Conservation (phyloP, 225 moss, liverwort and hornwort genomes). For the Sphagnum contortum region DNA sequence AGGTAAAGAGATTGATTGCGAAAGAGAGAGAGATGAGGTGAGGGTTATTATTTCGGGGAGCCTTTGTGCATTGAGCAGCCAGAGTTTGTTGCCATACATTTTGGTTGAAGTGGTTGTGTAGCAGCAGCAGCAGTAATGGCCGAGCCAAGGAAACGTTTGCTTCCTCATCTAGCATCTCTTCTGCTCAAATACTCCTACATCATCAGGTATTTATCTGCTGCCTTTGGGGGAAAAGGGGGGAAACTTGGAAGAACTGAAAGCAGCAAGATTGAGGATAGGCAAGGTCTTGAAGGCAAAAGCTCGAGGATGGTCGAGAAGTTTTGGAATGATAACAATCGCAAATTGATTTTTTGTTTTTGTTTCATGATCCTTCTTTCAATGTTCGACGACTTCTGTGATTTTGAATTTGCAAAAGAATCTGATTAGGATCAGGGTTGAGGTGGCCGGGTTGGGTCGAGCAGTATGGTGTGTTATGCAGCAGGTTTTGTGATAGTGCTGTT, state of each 20-base stretch:
- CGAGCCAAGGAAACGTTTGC: slow-evolving; percentile 6
- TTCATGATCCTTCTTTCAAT: not conserved
- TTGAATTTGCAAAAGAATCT: not conserved
- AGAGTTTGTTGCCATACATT: no score
- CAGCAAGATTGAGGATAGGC: no score
- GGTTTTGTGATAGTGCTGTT: slow-evolving; percentile 66
- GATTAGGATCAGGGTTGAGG: not conserved
- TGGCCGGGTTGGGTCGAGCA: slow-evolving; percentile 6
- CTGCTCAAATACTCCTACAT: slow-evolving; percentile 24
- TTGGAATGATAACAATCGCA: no score
- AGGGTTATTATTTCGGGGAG: no score
- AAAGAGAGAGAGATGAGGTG: no score
- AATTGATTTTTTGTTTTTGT: no score
- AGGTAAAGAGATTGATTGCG: no score
- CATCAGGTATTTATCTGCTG: slow-evolving; percentile 16
- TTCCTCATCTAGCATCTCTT: slow-evolving; percentile 28
- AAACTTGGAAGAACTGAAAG: not conserved
- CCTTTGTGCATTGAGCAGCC: no score
- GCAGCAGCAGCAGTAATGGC: no score
- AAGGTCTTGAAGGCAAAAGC: no score
- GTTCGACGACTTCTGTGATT: not conserved
- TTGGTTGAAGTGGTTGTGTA: no score
- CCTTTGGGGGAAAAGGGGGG: not conserved
- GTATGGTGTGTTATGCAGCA: slow-evolving; percentile 66
- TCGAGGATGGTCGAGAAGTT: no score